Evolutionary conservation across 352 stramenopile genomes (phyloP).

Genomic region (Globisporangium uncinulatum): DNA sequence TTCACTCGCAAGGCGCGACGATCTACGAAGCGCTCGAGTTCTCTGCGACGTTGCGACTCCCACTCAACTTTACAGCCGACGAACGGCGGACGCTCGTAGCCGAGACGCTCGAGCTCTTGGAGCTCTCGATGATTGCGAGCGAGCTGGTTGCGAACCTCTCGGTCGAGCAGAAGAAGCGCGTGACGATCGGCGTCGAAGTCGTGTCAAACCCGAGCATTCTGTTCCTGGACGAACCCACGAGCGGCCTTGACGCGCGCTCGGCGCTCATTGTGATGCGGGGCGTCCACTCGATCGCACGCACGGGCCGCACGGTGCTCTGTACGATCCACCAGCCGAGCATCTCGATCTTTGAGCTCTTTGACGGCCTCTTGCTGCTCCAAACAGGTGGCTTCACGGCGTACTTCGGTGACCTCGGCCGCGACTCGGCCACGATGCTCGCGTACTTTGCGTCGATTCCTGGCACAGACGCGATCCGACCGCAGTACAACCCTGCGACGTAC

Average conservation of each 20-base stretch:
- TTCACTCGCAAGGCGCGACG: slow-evolving; percentile 73
- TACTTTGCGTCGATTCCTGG: slow-evolving; percentile 85
- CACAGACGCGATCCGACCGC: slow-evolving; percentile 54
- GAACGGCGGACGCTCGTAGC: slow-evolving; percentile 46
- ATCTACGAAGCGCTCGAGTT: slow-evolving; percentile 86
- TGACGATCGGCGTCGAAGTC: slow-evolving; percentile 93
- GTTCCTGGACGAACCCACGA: slow-evolving; percentile 93
- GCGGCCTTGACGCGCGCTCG: slow-evolving; percentile 76
- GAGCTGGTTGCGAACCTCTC: slow-evolving; percentile 48
- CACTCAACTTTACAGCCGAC: slow-evolving; percentile 28
- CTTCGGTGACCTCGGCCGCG: slow-evolving; percentile 81
- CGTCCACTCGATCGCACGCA: slow-evolving; percentile 80
- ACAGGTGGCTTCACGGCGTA: slow-evolving; percentile 39
- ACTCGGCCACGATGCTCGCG: slow-evolving; percentile 71
- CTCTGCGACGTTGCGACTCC: slow-evolving; percentile 82
- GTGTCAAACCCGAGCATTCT: slow-evolving; percentile 91
- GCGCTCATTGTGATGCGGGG: slow-evolving; percentile 85
- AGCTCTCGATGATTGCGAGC: slow-evolving; percentile 31
- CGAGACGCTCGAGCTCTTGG: slow-evolving; percentile 49
- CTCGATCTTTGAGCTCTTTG: slow-evolving; percentile 91
- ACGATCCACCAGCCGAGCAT: slow-evolving; percentile 60
- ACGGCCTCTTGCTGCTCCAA: slow-evolving; percentile 79
- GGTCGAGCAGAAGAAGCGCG: slow-evolving; percentile 90
- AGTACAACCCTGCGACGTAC: slow-evolving; percentile 83
- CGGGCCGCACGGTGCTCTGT: slow-evolving; percentile 84